Base-by-base conservation (phyloP, 2,329 filamentous ascomycete genomes). In the Fusarium sp. region DNA sequence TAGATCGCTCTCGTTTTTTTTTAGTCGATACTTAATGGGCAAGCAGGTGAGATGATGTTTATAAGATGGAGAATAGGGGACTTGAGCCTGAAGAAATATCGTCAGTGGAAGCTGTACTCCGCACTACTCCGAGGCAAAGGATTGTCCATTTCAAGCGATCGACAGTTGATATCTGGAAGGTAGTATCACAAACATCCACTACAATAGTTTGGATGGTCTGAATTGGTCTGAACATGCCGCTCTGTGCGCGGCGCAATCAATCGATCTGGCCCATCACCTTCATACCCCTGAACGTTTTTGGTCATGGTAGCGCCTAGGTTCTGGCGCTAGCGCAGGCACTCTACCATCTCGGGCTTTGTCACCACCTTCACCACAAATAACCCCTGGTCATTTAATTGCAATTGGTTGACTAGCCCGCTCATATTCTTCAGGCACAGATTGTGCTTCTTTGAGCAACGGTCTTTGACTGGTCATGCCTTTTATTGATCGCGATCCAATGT, bases 311-410 rank as follows among this genome's bases (percentile, higher is more conserved):
- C 61, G 70, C 67, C 53, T 45, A 55, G 39, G 39, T 30, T 35
- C 22, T 22, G 57, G 38, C 71, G 71, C 71, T 73, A 73, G 71
- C 51, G 71, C 71, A 73, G 71, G 70, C 65, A 73, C 71, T 59
- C 45, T 61, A 69, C 48, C 42, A 55, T 62, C 48, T 55, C 56
- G 56, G 64, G 61, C 61, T 66, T 65, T 51, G 57, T 66, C 70
- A 73, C 70, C 69, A 72, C 69, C 69, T 50, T 70, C 70, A 73
- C 70, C 70, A 68, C 26, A 71, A 51, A n/a, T 28, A 33, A 60
- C 62, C 71, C 71, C 57, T 61, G 58, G 50, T 28, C 35, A 31
- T 35, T 54, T 35, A 56, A 55, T 47, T 41, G 31, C 38, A 68
- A 73, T 73, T 73, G 70, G 71, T 48, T 59, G 54, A 61, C 53